Evolutionary conservation across 2,329 filamentous ascomycete species (phyloP).

Genomic region (Elsinoe necatrix): DNA sequence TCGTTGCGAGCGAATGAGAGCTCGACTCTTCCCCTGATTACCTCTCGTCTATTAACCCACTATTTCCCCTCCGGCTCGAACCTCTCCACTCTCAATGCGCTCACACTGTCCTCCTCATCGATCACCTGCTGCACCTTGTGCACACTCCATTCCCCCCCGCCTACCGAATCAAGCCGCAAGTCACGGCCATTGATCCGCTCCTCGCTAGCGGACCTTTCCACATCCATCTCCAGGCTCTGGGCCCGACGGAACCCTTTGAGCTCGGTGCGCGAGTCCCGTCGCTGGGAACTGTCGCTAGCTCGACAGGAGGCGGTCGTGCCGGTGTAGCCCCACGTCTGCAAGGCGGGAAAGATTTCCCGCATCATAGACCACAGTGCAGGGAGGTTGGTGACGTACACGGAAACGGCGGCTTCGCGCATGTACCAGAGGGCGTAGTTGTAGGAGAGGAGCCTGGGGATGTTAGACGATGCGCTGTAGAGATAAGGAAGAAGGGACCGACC

Average conservation of each 20-base stretch:
- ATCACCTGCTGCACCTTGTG: neutral
- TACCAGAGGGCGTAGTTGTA: constrained; percentile 19
- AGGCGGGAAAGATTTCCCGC: constrained; percentile 14
- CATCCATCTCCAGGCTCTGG: neutral
- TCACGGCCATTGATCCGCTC: neutral
- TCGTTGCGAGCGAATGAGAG: neutral
- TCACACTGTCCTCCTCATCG: neutral
- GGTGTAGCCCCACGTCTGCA: constrained; percentile 16
- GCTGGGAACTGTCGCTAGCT: neutral
- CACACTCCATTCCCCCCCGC: neutral
- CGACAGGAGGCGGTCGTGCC: neutral
- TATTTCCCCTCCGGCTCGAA: neutral
- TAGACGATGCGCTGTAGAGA: neutral
- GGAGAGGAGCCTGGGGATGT: neutral
- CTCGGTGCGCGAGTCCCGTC: neutral
- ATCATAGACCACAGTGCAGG: constrained; percentile 19
- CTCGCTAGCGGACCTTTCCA: neutral
- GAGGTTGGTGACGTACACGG: constrained; percentile 18
- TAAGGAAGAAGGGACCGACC: neutral
- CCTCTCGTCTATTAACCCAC: neutral
- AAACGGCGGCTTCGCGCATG: constrained; percentile 17
- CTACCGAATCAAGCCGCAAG: neutral
- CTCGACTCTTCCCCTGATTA: neutral
- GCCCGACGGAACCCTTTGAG: neutral
- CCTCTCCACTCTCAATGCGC: neutral